Base-by-base conservation (phyloP, 768 basidiomycete genomes). In the Amanita molliuscula region DNA sequence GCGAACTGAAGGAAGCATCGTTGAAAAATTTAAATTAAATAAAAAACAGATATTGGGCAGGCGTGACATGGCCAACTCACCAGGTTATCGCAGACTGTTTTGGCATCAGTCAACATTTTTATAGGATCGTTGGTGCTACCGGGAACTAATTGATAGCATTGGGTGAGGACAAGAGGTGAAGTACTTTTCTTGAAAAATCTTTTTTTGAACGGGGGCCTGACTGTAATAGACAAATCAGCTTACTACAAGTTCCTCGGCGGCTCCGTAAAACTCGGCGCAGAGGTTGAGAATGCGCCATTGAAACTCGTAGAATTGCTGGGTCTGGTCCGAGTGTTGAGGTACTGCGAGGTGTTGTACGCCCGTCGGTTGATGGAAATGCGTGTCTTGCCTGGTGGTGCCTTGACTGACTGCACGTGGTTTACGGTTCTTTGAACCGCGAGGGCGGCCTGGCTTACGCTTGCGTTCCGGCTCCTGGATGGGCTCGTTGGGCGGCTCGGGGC, bases 241-340 rank as follows among this genome's bases (percentile, higher is more conserved):
- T 64, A 89, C 87, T 52, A 90, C 75, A 41, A 90, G 76, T 63
- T 90, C 87, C 63, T 88, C 87, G 15, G 87, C 87, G 5, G 87
- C 87, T 23, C 79, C 82, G 65, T 90, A 90, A 61, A 90, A 90
- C 61, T 90, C 88, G 1, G 84, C 81, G 63, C 87, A 90, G 35
- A 90, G 68, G 58, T 87, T 87, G 51, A 89, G 63, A 35, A 88
- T 78, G 48, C 85, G 79, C 87, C 87, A 89, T 61, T 89, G 87
- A 59, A 89, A 89, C 60, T 89, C 85, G 63, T 86, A 87, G 62
- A 86, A 88, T 58, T 81, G 79, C 54, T 86, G 82, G 60, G 85
- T 85, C 55, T 82, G 78, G 2, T 74, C 70, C 3, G 74, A 67
- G 29, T 72, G 67, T 34, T 69, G 68, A 33, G 73, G 73, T 7